Conservation (phyloP, 345 rosid species). For the Isatis tinctoria region DNA sequence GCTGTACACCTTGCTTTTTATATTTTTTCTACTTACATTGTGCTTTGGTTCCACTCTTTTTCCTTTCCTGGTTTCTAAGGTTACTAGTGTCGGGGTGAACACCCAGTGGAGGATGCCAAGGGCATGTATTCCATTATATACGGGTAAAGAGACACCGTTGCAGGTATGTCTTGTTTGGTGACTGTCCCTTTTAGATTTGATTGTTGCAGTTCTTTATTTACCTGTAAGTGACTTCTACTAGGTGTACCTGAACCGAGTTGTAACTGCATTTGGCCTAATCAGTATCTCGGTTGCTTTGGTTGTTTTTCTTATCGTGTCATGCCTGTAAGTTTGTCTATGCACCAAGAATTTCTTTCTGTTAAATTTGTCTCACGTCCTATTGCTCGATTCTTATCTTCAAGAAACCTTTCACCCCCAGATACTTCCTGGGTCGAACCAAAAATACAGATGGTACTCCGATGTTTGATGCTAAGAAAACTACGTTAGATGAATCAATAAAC, state of each 20-base stretch:
- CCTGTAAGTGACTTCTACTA: neutral
- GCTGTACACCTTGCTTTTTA: neutral
- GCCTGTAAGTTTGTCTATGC: neutral
- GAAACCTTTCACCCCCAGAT: neutral
- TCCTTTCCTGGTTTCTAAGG: neutral
- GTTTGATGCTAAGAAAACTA: neutral
- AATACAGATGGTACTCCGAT: neutral
- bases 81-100: neutral
- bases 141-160: neutral
- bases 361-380: neutral
- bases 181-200: neutral
- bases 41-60: neutral
- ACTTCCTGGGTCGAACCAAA: neutral
- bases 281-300: neutral
- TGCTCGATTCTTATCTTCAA: neutral
- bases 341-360: neutral
- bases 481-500: neutral
- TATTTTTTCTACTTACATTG: neutral
- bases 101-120: neutral
- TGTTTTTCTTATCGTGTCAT: neutral
- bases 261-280: neutral
- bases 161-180: neutral
- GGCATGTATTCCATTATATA: neutral
- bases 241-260: neutral
- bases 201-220: neutral